Conservation (phyloP, 306 rosid species). For the Hippophae tibetana region DNA sequence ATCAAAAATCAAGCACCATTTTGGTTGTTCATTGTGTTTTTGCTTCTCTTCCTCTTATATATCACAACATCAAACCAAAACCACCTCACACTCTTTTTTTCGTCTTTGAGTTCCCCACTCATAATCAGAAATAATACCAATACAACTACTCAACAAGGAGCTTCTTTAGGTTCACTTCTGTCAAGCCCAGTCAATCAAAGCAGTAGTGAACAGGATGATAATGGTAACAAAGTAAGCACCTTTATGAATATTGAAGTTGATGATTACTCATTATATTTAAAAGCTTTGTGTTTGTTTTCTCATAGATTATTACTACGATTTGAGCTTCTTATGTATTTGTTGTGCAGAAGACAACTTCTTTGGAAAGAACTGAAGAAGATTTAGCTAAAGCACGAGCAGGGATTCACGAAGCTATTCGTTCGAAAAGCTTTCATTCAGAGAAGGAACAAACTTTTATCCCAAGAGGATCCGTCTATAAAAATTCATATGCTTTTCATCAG, state of each 20-base stretch:
- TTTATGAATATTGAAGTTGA: background rate
- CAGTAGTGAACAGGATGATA: background rate
- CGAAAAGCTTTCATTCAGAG: slow-evolving; percentile 17
- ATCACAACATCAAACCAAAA: too few species aligned
- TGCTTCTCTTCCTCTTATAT: too few species aligned
- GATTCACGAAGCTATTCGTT: slow-evolving; percentile 26
- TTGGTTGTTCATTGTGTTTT: too few species aligned
- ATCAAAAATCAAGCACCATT: too few species aligned
- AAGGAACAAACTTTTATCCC: slow-evolving; percentile 30
- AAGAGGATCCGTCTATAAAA: slow-evolving; percentile 43
- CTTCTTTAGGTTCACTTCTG: background rate
- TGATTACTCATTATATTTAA: background rate
- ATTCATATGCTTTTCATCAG: slow-evolving; percentile 34
- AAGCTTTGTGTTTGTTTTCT: background rate
- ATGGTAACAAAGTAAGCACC: background rate
- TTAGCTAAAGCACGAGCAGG: slow-evolving; percentile 37
- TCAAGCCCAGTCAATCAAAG: background rate
- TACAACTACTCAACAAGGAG: background rate
- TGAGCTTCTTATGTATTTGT: background rate
- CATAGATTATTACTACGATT: background rate
- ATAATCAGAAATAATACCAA: background rate
- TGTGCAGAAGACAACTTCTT: slow-evolving; percentile 15
- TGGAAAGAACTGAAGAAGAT: slow-evolving; percentile 28
- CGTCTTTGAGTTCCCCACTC: background rate
- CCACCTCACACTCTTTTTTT: background rate